These are phyloP conservation scores for Austroboletus niveus DNA, from an alignment of 1,284 basidiomycete genomes.

Conservation along the genomic window DNA sequence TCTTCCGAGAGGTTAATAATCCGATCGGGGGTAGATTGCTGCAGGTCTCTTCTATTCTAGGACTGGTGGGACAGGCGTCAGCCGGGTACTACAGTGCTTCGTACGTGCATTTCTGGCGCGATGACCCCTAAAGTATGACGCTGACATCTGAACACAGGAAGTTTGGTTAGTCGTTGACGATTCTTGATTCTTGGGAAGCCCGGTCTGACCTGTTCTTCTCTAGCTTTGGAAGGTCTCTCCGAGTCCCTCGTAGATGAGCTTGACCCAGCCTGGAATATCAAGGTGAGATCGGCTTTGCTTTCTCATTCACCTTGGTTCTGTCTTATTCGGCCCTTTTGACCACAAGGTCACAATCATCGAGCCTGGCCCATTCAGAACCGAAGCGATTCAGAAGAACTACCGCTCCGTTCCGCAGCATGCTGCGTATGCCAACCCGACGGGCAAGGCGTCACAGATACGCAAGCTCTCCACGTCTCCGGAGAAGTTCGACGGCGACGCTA, in stretches of 20 bases:
- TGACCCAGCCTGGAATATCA: conserved; percentile 24
- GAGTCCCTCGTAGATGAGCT: conserved; percentile 17
- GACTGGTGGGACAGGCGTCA: background rate
- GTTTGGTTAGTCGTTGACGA: background rate
- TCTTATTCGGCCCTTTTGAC: background rate
- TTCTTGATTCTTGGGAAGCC: too few relatives aligned
- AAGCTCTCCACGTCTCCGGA: background rate
- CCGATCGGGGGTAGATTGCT: conserved; percentile 29
- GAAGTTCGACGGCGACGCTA: background rate
- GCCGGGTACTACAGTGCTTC: conserved; percentile 8
- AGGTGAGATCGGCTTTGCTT: conserved; percentile 4
- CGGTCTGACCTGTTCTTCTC: background rate
- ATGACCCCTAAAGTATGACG: too few relatives aligned
- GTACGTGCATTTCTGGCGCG: background rate
- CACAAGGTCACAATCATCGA: conserved; percentile 5
- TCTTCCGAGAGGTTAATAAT: conserved; percentile 35
- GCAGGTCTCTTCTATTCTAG: conserved; percentile 25
- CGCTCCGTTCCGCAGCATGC: background rate
- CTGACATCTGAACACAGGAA: conserved; percentile 1
- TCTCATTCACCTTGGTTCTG: too few relatives aligned
- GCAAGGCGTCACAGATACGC: background rate
- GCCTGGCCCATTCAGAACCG: conserved; percentile 12
- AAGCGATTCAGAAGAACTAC: background rate
- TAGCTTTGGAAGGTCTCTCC: conserved; percentile 16
- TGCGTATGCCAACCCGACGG: conserved; percentile 5